phyloP scores from a whole-genome alignment of 768 basidiomycete species.

The Leucocoprinus leucothites region DNA sequence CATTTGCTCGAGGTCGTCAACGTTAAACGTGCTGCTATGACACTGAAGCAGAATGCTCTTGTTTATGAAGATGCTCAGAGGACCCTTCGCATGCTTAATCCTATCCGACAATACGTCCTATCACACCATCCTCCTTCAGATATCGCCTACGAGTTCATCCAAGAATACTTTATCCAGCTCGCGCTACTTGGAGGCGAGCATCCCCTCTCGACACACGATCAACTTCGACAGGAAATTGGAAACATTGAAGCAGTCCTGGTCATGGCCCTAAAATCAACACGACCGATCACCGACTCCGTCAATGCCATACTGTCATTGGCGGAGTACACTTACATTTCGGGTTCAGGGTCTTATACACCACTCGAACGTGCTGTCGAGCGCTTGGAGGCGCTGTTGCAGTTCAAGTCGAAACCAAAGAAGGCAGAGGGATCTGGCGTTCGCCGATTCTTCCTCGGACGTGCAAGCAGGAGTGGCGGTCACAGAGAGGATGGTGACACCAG shows the following conservation, averaged over 20 bases:
- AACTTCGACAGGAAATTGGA: constrained; percentile 20
- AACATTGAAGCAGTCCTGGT: constrained; percentile 24
- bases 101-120: constrained; percentile 23
- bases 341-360: constrained; percentile 18
- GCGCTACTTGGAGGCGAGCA: constrained; percentile 14
- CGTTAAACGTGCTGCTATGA: constrained; percentile 22
- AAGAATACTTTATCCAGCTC: constrained; percentile 18
- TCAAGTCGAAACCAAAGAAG: not conserved
- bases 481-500: not conserved
- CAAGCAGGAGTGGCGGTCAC: not conserved
- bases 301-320: constrained; percentile 21
- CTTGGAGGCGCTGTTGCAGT: constrained; percentile 7
- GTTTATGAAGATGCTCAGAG: constrained; percentile 20
- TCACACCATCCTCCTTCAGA: constrained; percentile 20
- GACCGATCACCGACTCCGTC: constrained; percentile 16
- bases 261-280: constrained; percentile 14
- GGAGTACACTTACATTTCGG: constrained; percentile 22
- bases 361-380: constrained; percentile 19
- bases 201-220: constrained; percentile 13
- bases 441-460: constrained; percentile 3
- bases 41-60: constrained; percentile 25
- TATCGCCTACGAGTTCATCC: constrained; percentile 14
- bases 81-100: constrained; percentile 23
- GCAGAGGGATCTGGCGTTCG: not conserved
- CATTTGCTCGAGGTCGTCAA: constrained; percentile 19